These are phyloP conservation scores for Monosporascus sp. DNA, from an alignment of 2,329 filamentous ascomycete species.

Conservation along the genomic window DNA sequence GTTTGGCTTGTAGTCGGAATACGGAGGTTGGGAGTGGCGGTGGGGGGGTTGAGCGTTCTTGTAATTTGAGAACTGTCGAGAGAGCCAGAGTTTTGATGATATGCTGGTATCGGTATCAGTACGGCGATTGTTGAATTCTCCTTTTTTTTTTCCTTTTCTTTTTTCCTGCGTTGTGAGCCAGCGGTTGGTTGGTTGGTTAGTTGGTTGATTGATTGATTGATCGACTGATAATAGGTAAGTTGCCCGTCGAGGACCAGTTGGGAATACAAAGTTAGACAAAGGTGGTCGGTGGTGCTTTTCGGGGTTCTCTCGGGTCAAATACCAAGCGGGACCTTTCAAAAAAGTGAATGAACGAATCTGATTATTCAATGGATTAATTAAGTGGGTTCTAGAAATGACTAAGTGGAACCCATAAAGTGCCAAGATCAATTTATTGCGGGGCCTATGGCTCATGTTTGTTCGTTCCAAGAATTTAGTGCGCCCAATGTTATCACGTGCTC, in stretches of 20 bases:
- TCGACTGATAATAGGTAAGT: too few species aligned
- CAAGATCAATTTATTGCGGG: neutral
- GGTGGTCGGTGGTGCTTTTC: neutral
- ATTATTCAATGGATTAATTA: neutral
- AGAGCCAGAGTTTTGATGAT: too few species aligned
- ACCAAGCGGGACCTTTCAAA: neutral
- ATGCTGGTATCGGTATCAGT: too few species aligned
- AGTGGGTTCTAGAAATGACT: neutral
- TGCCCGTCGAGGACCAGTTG: too few species aligned
- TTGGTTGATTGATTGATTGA: too few species aligned
- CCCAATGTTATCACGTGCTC: neutral
- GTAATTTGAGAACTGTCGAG: too few species aligned
- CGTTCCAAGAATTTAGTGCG: neutral
- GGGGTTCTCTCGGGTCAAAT: neutral
- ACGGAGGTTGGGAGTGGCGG: slow-evolving; percentile 1
- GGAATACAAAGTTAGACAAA: too few species aligned
- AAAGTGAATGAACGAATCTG: too few species aligned
- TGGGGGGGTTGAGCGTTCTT: neutral
- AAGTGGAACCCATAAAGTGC: neutral
- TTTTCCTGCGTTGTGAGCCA: too few species aligned
- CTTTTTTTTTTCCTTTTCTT: too few species aligned
- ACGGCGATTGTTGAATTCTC: too few species aligned
- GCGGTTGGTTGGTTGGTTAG: neutral
- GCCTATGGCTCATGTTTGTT: neutral
- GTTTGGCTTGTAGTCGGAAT: slow-evolving; percentile 6